phyloP scores from a whole-genome alignment of 1,139 yeast genomes.

The Lodderomyces jiufengensis region DNA sequence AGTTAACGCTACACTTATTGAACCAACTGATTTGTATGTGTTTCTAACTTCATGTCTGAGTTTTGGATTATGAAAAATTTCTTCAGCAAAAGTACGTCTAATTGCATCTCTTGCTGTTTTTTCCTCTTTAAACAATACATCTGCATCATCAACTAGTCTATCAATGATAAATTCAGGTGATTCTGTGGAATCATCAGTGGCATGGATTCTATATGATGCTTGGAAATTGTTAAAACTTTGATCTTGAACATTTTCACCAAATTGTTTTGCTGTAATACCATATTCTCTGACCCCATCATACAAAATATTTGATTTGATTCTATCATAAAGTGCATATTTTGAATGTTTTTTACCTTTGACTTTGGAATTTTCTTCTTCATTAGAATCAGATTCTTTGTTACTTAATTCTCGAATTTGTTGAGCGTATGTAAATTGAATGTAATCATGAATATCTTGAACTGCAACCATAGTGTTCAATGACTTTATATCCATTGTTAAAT shows the following conservation, averaged over 20 bases:
- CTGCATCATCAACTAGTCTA: conserved; percentile 50
- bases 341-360: conserved; percentile 56
- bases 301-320: conserved; percentile 64
- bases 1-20: conserved; percentile 71
- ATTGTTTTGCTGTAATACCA: conserved; percentile 75
- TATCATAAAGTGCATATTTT: conserved; percentile 70
- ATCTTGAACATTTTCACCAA: conserved; percentile 80
- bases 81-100: conserved; percentile 72
- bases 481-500: conserved; percentile 51
- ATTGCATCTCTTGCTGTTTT: conserved; percentile 71
- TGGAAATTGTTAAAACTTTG: conserved; percentile 45
- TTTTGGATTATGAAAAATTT: conserved; percentile 76
- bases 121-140: conserved; percentile 54
- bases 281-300: conserved; percentile 67
- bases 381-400: conserved; percentile 8
- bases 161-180: conserved; percentile 65
- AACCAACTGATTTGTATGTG: conserved; percentile 64
- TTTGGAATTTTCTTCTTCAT: not conserved
- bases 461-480: conserved; percentile 70
- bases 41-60: conserved; percentile 73
- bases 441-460: conserved; percentile 84
- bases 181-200: conserved; percentile 68
- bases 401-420: conserved; percentile 55
- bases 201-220: conserved; percentile 61
- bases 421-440: conserved; percentile 76